Percentiles rank a stretch among this genome's conserved stretches.
Conservation (phyloP, 1,284 basidiomycete genomes). For the Puccinia horiana region DNA sequence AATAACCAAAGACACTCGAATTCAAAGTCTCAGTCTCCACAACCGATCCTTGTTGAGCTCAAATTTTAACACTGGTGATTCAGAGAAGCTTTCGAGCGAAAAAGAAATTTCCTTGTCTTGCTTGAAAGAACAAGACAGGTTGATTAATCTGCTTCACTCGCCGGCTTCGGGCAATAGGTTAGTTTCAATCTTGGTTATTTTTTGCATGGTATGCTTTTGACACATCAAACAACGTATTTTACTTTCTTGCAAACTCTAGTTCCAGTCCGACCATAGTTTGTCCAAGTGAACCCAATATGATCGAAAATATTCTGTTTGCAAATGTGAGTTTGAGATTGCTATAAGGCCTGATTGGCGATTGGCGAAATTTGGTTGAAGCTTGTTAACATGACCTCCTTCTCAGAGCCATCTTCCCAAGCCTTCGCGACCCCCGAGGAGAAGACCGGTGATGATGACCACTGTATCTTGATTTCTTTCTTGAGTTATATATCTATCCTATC, state of each 20-base stretch:
- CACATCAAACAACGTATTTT: neutral
- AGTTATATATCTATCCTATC: neutral
- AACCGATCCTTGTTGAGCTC: neutral
- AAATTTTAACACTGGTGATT: neutral
- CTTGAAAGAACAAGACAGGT: neutral
- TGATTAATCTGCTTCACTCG: neutral
- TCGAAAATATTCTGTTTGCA: neutral
- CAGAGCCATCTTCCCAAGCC: neutral
- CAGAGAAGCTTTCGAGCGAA: neutral
- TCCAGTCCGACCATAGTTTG: neutral
- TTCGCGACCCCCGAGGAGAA: conserved; percentile 4
- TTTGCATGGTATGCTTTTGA: neutral
- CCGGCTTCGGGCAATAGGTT: neutral
- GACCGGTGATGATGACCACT: neutral
- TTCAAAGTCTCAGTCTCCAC: neutral
- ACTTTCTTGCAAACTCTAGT: neutral
- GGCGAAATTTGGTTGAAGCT: neutral
- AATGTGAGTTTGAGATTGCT: conserved; percentile 11
- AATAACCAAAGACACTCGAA: neutral
- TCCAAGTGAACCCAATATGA: neutral
- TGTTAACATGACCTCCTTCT: neutral
- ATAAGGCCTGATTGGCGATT: neutral
- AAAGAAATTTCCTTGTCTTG: neutral
- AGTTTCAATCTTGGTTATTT: neutral
- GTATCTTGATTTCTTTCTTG: neutral